phyloP scores from a whole-genome alignment of 176 grass and related monocot species.

The Avena atlantica region DNA sequence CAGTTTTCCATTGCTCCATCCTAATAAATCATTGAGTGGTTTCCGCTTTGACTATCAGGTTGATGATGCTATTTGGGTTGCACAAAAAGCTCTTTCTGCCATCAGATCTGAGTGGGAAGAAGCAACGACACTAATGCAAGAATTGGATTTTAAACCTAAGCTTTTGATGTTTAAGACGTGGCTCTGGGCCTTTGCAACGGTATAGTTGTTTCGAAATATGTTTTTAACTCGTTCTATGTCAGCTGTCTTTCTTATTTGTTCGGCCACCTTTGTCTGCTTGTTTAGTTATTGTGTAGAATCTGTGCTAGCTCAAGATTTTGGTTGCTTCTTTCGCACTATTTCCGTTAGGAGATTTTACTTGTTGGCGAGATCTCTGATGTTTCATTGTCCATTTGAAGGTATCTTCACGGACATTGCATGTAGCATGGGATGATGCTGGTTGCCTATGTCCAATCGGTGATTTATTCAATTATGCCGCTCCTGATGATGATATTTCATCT shows the following conservation, averaged over 20 bases:
- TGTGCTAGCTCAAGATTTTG: not conserved
- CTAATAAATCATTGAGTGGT: conserved; percentile 21
- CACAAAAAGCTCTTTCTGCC: conserved; percentile 60
- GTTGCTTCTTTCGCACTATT: conserved; percentile 1
- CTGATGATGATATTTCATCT: conserved; percentile 49
- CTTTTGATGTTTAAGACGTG: conserved; percentile 83
- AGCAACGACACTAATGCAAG: conserved; percentile 56
- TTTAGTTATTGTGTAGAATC: not conserved
- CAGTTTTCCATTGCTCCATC: not conserved
- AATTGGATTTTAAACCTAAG: conserved; percentile 70
- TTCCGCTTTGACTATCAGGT: conserved; percentile 47
- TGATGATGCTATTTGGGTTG: conserved; percentile 84
- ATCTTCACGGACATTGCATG: conserved; percentile 91
- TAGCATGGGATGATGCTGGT: conserved; percentile 92
- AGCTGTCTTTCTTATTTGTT: not conserved
- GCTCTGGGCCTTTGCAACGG: conserved; percentile 89
- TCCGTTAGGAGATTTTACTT: conserved; percentile 11
- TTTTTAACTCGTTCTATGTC: not conserved
- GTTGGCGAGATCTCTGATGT: conserved; percentile 21
- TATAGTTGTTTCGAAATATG: conserved; percentile 37
- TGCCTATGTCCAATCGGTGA: conserved; percentile 93
- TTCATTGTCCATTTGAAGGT: conserved; percentile 51
- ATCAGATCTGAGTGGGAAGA: conserved; percentile 77
- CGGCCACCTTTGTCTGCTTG: not conserved
- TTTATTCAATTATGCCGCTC: conserved; percentile 96